These are phyloP conservation scores for Tricholomella constricta DNA, from an alignment of 768 basidiomycete genomes.

Conservation along the genomic window DNA sequence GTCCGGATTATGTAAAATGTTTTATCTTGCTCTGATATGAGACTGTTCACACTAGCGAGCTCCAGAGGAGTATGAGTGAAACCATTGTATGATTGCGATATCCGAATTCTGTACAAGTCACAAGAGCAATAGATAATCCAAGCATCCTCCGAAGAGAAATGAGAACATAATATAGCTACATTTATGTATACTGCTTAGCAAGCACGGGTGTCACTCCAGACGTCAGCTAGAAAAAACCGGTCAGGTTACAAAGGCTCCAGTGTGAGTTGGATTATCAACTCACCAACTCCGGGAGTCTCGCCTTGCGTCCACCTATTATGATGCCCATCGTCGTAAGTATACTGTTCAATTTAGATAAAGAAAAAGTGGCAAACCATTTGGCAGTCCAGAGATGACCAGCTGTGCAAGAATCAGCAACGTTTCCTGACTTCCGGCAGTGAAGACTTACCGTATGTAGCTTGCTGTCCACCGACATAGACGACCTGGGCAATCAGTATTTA, in stretches of 20 bases:
- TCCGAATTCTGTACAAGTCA: too few relatives aligned
- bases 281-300: slow-evolving; percentile 57
- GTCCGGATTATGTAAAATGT: too few relatives aligned
- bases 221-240: slow-evolving; percentile 40
- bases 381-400: slow-evolving; percentile 59
- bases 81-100: too few relatives aligned
- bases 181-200: slow-evolving; percentile 31
- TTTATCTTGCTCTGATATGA: too few relatives aligned
- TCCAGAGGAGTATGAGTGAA: too few relatives aligned
- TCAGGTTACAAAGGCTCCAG: background rate
- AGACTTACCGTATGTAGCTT: slow-evolving; percentile 46
- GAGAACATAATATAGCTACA: background rate
- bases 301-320: slow-evolving; percentile 53
- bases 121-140: background rate
- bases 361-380: slow-evolving; percentile 41
- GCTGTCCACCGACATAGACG: slow-evolving; percentile 47
- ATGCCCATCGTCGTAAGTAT: background rate
- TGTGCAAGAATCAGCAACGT: slow-evolving; percentile 18
- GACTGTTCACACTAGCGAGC: too few relatives aligned
- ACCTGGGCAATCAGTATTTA: slow-evolving; percentile 26
- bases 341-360: background rate
- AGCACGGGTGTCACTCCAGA: slow-evolving; percentile 53
- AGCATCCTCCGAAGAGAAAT: background rate
- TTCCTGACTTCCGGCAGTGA: background rate
- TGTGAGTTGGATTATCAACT: slow-evolving; percentile 17